Evolutionary conservation across 73 alveolate genomes (phyloP).

Genomic region (Paramecium biaurelia): DNA sequence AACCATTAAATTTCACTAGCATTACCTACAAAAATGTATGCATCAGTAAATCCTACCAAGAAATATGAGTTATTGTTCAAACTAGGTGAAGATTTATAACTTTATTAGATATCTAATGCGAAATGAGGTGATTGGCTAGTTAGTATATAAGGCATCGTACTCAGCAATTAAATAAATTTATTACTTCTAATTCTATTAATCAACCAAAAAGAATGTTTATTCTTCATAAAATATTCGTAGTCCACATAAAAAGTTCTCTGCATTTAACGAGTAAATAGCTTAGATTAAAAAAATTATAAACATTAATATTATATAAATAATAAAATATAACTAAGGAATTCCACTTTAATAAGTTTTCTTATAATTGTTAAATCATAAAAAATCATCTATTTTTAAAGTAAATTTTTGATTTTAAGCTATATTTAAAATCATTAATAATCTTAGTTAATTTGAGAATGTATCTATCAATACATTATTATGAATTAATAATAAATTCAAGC

Average conservation of each 20-base stretch:
- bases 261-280: not conserved
- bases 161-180: not conserved
- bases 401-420: not conserved
- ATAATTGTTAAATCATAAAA: not conserved
- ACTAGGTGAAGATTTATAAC: not conserved
- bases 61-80: not conserved
- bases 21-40: not conserved
- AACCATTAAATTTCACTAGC: slow-evolving; percentile 25
- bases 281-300: not conserved
- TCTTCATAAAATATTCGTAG: not conserved
- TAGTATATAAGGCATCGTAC: slow-evolving; percentile 27
- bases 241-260: not conserved
- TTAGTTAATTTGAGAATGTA: not conserved
- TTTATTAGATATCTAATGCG: slow-evolving; percentile 19
- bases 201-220: not conserved
- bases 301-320: not conserved
- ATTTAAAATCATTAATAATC: not conserved
- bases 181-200: not conserved
- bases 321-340: not conserved
- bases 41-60: not conserved
- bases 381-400: not conserved
- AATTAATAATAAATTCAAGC: too few species aligned
- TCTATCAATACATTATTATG: not conserved
- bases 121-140: slow-evolving; percentile 18
- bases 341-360: not conserved